Base-by-base conservation (phyloP, 352 stramenopile species). In the Pythium insidiosum region DNA sequence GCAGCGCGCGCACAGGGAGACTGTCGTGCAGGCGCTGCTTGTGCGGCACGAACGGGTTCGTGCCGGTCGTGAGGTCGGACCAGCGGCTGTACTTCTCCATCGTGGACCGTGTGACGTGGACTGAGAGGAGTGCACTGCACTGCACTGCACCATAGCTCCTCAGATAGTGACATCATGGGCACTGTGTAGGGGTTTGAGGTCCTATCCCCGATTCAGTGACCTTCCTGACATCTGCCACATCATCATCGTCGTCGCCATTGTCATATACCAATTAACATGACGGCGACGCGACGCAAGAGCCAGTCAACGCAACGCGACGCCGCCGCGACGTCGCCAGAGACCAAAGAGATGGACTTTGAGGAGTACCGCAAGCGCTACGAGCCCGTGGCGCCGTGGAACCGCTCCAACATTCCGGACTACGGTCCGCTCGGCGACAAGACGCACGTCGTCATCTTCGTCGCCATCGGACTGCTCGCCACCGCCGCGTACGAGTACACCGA, bases 31-130 rank as follows among this genome's bases (percentile, higher is more conserved):
- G 63, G 2, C 67, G 71, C 57, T 73, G 67, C 51, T 76, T 68
- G 57, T 84, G 70, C 42, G 77, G 77, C 48, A 93, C 80, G 62
- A 93, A 93, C 51, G 80, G 80, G 58, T 93, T 93, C 50, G 88
- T 84, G 22, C 80, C 80, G 48, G 80, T 93, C 47, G 71, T 82
- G 58, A 90, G 65, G 38, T 93, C 80, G 53, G 76, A 71, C 80
- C 80, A 93, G 28, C 80, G 73, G 43, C 63, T 88, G 64, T 84
- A 93, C 59, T 93, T 93, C 58, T 93, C 80, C 80, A 92, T 92
- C 6, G 16, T 43, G 6, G 31, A 9, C 28, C 23, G 6, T 20
- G 2, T 4, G 23, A 24, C 10, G 10, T 40, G 33, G 19, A n/a
- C n/a, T n/a, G n/a, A n/a, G n/a, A n/a, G n/a, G n/a, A n/a, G n/a